Evolutionary conservation across 106 monocot species (phyloP), one percentile per base, ranked within the genome.

Genomic region (Dendrobium officinale): DNA sequence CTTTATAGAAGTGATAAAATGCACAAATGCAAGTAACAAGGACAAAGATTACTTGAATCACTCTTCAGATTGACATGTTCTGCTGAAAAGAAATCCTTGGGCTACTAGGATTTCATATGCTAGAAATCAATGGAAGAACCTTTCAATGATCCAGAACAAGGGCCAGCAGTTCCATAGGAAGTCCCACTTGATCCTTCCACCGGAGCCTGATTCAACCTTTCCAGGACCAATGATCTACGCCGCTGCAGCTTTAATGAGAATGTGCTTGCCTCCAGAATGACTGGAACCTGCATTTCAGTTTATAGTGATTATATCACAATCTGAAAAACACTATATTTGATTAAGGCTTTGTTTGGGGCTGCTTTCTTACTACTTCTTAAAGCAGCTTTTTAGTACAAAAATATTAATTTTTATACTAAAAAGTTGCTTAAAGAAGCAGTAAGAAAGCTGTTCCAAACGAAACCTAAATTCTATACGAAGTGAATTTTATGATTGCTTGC

Each of bases 141-240:
- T 80, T 88, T 88, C 42, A 81, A 79, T 29, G 88, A 81, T 8
- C 41, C 75, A 29, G 86, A 83, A 77, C 92, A 92, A 59, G 83
- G 68, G 56, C 92, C 85, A 68, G 86, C 72, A 56, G 85, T 81
- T 47, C 45, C 88, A 79, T 86, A 79, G 29, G 92, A 87, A 48
- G 83, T 83, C 51, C 91, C 88, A 77, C 89, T 82, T 42, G 98
- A 89, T 27, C 86, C 99, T 83, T 99, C 93, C 4, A 99, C 91
- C 42, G 99, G 99, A 84, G 99, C 99, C 81, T 99, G 99, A 84
- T 93, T 93, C 82, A 99, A 78, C 49, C 88, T 91, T 77, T 99
- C 99, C 44, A 99, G 77, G 68, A 91, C 83, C 87, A 99, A 79
- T 0, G 83, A 90, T 40, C 86, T 88, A 4, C 95, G 84, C 18